Percentiles rank a stretch among this genome's conserved stretches.
These are phyloP conservation scores for Rhodotorula sp. DNA, from an alignment of 1,284 basidiomycete genomes.

Conservation along the genomic window DNA sequence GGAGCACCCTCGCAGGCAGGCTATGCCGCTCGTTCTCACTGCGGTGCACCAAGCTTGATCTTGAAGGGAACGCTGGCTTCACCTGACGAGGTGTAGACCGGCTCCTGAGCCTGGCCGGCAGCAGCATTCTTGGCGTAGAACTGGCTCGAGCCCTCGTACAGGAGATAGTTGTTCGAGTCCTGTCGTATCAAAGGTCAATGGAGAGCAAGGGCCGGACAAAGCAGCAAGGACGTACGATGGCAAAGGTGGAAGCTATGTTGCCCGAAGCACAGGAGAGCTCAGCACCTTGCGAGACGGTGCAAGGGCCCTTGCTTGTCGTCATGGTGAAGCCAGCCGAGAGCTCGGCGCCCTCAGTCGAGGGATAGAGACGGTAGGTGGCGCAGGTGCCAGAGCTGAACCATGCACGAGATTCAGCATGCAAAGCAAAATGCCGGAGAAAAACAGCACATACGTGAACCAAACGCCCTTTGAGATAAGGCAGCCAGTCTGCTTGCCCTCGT, in stretches of 20 bases:
- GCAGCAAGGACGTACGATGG: slow-evolving; percentile 51
- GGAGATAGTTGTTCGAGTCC: slow-evolving; percentile 8
- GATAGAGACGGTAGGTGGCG: slow-evolving; percentile 57
- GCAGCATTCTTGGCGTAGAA: slow-evolving; percentile 29
- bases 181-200: fast-evolving
- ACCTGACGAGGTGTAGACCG: slow-evolving; percentile 3
- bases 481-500: slow-evolving; percentile 52
- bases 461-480: slow-evolving; percentile 58
- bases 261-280: slow-evolving; percentile 57
- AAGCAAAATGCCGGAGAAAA: slow-evolving; percentile 55
- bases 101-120: slow-evolving; percentile 8
- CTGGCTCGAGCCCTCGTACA: not conserved
- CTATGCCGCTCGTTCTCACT: not conserved
- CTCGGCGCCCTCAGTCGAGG: slow-evolving; percentile 43
- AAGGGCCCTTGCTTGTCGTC: slow-evolving; percentile 59
- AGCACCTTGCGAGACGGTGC: slow-evolving; percentile 53
- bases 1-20: no score
- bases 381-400: slow-evolving; percentile 50
- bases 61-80: slow-evolving; percentile 1
- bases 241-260: slow-evolving; percentile 57
- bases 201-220: not conserved
- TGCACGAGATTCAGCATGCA: slow-evolving; percentile 51
- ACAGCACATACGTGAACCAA: slow-evolving; percentile 53
- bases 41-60: not conserved
- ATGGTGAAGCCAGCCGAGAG: slow-evolving; percentile 52